A percentile compares a stretch with the other conserved stretches of the same genome.
phyloP scores from a whole-genome alignment of 2,329 filamentous ascomycete species.

The Cladophialophora psammophila region DNA sequence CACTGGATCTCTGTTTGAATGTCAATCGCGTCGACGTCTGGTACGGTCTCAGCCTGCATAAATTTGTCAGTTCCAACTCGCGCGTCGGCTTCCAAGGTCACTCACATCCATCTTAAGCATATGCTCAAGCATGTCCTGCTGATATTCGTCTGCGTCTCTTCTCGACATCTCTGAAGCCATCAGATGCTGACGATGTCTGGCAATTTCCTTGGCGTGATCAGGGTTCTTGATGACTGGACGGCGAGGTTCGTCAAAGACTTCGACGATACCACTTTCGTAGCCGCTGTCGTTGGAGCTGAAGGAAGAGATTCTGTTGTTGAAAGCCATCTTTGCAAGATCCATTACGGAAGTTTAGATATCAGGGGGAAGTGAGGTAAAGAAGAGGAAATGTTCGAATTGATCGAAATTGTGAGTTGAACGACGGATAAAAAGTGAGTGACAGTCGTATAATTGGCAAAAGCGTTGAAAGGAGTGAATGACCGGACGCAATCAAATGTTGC shows the following conservation, averaged over 20 bases:
- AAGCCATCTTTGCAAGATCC: slow-evolving; percentile 59
- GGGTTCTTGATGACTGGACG: slow-evolving; percentile 64
- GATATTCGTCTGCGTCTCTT: slow-evolving; percentile 85
- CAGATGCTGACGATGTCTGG: slow-evolving; percentile 82
- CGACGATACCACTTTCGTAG: slow-evolving; percentile 73
- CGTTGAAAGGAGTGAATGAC: slow-evolving; percentile 36
- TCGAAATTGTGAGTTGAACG: slow-evolving; percentile 20
- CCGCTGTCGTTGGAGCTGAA: slow-evolving; percentile 63
- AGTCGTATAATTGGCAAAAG: slow-evolving; percentile 35
- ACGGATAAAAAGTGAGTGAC: slow-evolving; percentile 40
- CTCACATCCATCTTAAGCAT: slow-evolving; percentile 90
- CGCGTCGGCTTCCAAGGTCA: slow-evolving; percentile 40
- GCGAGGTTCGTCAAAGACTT: slow-evolving; percentile 60
- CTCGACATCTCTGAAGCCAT: slow-evolving; percentile 89
- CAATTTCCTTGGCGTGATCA: slow-evolving; percentile 78
- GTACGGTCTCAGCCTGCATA: slow-evolving; percentile 77
- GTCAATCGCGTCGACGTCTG: slow-evolving; percentile 96
- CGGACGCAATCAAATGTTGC: slow-evolving; percentile 43
- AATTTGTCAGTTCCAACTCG: slow-evolving; percentile 10
- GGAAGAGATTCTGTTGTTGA: slow-evolving; percentile 56
- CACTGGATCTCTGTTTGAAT: slow-evolving; percentile 99
- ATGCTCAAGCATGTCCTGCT: slow-evolving; percentile 92
- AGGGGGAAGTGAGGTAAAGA: slow-evolving; percentile 16
- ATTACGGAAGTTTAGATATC: slow-evolving; percentile 4
- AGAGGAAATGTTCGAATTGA: slow-evolving; percentile 17